Evolutionary conservation across 2,329 filamentous ascomycete genomes (phyloP).

Genomic region (Nothophoma quercina): DNA sequence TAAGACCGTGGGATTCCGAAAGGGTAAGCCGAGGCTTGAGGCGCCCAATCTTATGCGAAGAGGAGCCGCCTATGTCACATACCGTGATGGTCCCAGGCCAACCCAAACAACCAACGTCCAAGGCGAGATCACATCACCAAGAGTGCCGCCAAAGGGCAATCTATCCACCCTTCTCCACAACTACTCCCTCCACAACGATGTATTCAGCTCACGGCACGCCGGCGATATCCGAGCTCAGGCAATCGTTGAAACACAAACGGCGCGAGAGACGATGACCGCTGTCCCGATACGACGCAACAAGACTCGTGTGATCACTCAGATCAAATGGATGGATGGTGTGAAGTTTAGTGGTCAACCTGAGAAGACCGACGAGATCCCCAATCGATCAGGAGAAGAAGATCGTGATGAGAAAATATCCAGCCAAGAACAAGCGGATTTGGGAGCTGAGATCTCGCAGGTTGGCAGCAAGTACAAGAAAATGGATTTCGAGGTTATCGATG

Average conservation of each 20-base stretch:
- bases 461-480: conserved; percentile 68
- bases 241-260: conserved; percentile 10
- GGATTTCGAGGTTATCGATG: conserved; percentile 65
- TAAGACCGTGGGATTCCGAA: conserved; percentile 75
- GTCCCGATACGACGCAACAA: conserved; percentile 59
- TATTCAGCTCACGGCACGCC: conserved; percentile 14
- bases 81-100: conserved; percentile 63
- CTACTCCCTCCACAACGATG: conserved; percentile 23
- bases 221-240: conserved; percentile 15
- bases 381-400: conserved; percentile 25
- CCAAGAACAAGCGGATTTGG: conserved; percentile 56
- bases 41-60: conserved; percentile 79
- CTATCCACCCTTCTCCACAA: conserved; percentile 39
- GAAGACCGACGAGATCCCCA: conserved; percentile 30
- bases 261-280: conserved; percentile 56
- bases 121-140: conserved; percentile 28
- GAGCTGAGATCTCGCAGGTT: conserved; percentile 68
- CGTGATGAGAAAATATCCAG: conserved; percentile 44
- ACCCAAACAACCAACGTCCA: conserved; percentile 25
- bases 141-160: conserved; percentile 33
- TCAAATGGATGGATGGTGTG: conserved; percentile 71
- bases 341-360: conserved; percentile 60
- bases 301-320: conserved; percentile 63
- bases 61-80: conserved; percentile 85
- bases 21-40: conserved; percentile 69